Percentiles rank a stretch among this genome's conserved stretches.
These are phyloP conservation scores for Fusarium luffae DNA, from an alignment of 2,329 filamentous ascomycete genomes.

Conservation along the genomic window DNA sequence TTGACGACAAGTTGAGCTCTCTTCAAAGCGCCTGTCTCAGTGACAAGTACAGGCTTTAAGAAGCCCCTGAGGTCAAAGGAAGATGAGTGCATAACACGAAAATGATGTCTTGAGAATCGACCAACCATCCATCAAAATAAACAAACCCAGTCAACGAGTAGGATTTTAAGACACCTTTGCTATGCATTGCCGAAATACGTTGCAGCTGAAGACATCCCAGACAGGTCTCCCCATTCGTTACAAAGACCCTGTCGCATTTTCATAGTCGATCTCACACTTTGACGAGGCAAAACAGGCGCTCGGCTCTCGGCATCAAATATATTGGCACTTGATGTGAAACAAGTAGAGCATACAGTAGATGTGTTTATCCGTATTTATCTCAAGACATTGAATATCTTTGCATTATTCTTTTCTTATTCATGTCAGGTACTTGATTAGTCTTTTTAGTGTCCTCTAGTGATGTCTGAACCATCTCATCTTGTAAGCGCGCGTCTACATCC, in stretches of 20 bases:
- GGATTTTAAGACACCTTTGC: background rate
- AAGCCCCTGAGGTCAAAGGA: background rate
- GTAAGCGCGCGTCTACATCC: slow-evolving; percentile 47
- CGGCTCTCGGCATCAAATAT: slow-evolving; percentile 11
- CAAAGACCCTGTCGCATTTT: slow-evolving; percentile 24
- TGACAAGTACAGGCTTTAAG: background rate
- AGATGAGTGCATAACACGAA: slow-evolving; percentile 1
- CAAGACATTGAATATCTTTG: background rate
- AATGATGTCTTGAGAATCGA: slow-evolving; percentile 5
- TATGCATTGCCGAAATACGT: slow-evolving; percentile 24
- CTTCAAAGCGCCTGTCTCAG: slow-evolving; percentile 26
- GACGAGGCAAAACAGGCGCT: slow-evolving; percentile 28
- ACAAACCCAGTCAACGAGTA: background rate
- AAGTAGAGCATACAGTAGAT: background rate
- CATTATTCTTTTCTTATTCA: background rate
- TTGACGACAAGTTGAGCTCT: background rate
- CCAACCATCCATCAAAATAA: background rate
- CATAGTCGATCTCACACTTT: slow-evolving; percentile 24
- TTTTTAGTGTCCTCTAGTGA: background rate
- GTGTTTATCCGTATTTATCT: background rate
- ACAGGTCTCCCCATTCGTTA: slow-evolving; percentile 27
- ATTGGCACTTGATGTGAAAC: background rate
- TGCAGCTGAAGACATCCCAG: slow-evolving; percentile 32
- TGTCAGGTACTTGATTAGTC: background rate
- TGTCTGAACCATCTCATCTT: slow-evolving; percentile 15